phyloP scores from a whole-genome alignment of 2,329 filamentous ascomycete species.

The Cylindrodendrum hubeiense region DNA sequence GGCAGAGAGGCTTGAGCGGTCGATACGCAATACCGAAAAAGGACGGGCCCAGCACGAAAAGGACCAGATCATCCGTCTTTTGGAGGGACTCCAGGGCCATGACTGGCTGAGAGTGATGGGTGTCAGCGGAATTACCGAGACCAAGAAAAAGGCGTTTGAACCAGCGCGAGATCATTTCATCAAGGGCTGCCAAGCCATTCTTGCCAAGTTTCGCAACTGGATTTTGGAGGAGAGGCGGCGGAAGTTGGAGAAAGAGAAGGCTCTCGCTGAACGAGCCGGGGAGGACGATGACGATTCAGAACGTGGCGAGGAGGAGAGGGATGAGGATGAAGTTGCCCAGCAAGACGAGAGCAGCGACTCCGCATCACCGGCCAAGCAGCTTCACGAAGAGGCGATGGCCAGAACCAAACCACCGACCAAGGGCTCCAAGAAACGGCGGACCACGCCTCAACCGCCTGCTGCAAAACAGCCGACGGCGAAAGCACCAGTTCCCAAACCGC shows the following conservation, averaged over 20 bases:
- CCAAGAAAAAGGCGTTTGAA: constrained; percentile 88
- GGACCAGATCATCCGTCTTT: constrained; percentile 72
- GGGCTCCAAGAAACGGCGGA: constrained; percentile 48
- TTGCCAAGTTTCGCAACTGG: constrained; percentile 91
- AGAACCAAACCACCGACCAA: constrained; percentile 60
- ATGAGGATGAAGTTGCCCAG: constrained; percentile 58
- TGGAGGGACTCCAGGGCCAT: constrained; percentile 88
- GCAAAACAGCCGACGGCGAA: constrained; percentile 21
- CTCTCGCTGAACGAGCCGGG: constrained; percentile 48
- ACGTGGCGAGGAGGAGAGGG: constrained; percentile 39
- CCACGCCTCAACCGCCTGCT: constrained; percentile 41
- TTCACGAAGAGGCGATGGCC: constrained; percentile 77
- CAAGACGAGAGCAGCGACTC: constrained; percentile 68
- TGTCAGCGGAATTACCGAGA: constrained; percentile 86
- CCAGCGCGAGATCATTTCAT: constrained; percentile 89
- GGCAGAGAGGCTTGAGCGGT: constrained; percentile 71
- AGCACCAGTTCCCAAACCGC: constrained; percentile 31
- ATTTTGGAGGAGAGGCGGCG: constrained; percentile 89
- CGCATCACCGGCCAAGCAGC: constrained; percentile 71
- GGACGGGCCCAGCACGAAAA: constrained; percentile 75
- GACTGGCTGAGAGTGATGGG: constrained; percentile 96
- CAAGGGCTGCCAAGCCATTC: constrained; percentile 81
- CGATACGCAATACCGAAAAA: constrained; percentile 73
- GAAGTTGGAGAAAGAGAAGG: constrained; percentile 80
- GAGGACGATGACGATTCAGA: constrained; percentile 48